Evolutionary conservation across 768 basidiomycete species (phyloP).

Genomic region (Kockovaella imperatae): DNA sequence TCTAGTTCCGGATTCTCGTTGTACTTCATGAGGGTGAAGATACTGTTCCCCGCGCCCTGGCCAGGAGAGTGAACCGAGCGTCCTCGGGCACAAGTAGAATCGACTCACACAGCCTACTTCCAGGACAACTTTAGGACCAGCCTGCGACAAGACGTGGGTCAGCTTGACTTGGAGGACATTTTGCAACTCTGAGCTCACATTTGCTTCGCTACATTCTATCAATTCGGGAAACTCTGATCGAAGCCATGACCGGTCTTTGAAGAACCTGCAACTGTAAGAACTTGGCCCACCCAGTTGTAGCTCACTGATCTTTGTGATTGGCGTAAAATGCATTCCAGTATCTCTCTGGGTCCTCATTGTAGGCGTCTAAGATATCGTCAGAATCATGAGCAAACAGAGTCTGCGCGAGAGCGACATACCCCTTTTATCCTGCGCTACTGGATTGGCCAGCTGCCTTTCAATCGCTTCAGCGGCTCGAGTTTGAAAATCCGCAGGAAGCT

Average conservation of each 20-base stretch:
- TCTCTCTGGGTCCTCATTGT: constrained; percentile 36
- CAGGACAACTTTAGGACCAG: constrained; percentile 65
- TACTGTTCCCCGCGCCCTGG: constrained; percentile 85
- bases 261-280: constrained; percentile 61
- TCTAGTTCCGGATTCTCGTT: constrained; percentile 72
- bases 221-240: constrained; percentile 93
- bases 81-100: neutral
- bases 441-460: constrained; percentile 60
- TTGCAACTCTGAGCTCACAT: constrained; percentile 50
- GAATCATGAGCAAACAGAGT: neutral
- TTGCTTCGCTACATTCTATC: constrained; percentile 57
- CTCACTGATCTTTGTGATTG: constrained; percentile 51
- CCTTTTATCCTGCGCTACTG: constrained; percentile 68
- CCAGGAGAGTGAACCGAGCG: neutral
- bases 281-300: neutral
- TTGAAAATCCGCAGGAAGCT: constrained; percentile 57
- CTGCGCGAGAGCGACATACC: constrained; percentile 45
- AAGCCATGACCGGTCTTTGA: constrained; percentile 91
- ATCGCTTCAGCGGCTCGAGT: constrained; percentile 65
- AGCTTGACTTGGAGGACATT: neutral
- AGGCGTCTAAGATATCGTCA: constrained; percentile 21
- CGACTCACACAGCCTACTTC: constrained; percentile 77
- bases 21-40: constrained; percentile 74
- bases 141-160: constrained; percentile 48
- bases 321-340: constrained; percentile 91